A percentile compares a stretch with the other conserved stretches of the same genome.
These are phyloP conservation scores for Amphicarpaea edgeworthii DNA, from an alignment of 306 rosid species.

Conservation along the genomic window DNA sequence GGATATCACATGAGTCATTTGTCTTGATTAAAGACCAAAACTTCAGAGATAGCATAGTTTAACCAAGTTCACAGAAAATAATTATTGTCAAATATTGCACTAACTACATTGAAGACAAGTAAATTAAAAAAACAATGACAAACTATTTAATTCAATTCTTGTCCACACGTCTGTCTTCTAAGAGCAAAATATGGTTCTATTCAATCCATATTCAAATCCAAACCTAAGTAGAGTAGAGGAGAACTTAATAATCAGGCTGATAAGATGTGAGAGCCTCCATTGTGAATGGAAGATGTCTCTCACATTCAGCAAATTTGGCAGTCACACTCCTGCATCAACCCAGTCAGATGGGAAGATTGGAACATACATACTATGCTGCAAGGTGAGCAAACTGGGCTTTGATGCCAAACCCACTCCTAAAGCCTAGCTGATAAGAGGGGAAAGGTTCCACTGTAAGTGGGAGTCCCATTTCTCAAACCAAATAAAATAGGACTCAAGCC, in stretches of 20 bases:
- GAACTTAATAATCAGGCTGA: neutral
- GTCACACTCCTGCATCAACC: neutral
- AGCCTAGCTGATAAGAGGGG: conserved; percentile 15
- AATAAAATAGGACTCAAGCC: conserved; percentile 26
- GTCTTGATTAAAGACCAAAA: neutral
- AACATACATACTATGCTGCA: neutral
- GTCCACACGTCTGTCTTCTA: conserved; percentile 7
- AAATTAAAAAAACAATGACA: neutral
- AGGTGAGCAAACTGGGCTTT: conserved; percentile 8
- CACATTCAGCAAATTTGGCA: neutral
- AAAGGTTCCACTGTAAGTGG: neutral
- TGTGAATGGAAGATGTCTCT: neutral
- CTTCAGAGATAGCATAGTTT: neutral
- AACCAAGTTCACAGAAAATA: conserved; percentile 1
- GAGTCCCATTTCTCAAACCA: conserved; percentile 24
- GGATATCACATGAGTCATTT: neutral
- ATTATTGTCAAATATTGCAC: neutral
- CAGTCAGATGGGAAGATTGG: conserved; percentile 16
- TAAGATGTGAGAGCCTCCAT: neutral
- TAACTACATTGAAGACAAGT: conserved; percentile 18
- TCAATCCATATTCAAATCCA: conserved; percentile 26
- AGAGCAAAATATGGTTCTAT: conserved; percentile 5
- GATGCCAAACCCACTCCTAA: neutral
- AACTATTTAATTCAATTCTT: neutral
- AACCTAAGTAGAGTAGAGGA: neutral